phyloP scores from a whole-genome alignment of 768 basidiomycete genomes.

The Crepidotus variabilis region DNA sequence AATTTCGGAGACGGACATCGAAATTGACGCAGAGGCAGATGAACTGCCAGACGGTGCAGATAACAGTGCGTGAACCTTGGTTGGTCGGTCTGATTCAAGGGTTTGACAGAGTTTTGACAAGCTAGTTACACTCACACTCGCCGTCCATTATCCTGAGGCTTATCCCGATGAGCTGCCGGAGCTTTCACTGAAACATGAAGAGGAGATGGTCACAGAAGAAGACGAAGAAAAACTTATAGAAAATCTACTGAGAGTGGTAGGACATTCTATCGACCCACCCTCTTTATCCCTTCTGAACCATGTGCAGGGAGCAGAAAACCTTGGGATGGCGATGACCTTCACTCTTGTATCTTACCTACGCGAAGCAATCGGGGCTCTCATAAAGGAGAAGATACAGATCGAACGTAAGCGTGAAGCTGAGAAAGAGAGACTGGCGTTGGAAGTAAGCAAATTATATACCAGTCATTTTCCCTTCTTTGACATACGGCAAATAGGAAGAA shows the following conservation, averaged over 20 bases:
- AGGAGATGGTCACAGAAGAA: constrained; percentile 55
- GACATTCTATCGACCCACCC: constrained; percentile 17
- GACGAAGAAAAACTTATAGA: constrained; percentile 54
- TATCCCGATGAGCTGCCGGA: constrained; percentile 87
- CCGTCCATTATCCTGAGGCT: constrained; percentile 70
- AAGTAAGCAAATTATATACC: constrained; percentile 44
- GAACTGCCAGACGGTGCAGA: constrained; percentile 61
- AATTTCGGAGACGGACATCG: constrained; percentile 75
- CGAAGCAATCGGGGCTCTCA: constrained; percentile 66
- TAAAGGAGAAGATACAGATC: constrained; percentile 54
- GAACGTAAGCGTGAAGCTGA: constrained; percentile 63
- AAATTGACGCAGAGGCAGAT: constrained; percentile 88
- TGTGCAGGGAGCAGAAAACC: constrained; percentile 72
- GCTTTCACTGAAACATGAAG: constrained; percentile 58
- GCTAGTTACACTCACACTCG: constrained; percentile 70
- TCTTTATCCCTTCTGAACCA: neutral
- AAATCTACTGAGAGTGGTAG: constrained; percentile 54
- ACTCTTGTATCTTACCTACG: constrained; percentile 84
- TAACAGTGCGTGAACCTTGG: constrained; percentile 36
- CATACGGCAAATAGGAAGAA: constrained; percentile 56
- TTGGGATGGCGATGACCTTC: constrained; percentile 98
- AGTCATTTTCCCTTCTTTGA: neutral
- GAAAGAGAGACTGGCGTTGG: constrained; percentile 67
- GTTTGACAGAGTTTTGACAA: neutral
- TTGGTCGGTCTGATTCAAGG: neutral